Base-by-base conservation (phyloP, 345 rosid genomes). In the Schrenkiella parvula region DNA sequence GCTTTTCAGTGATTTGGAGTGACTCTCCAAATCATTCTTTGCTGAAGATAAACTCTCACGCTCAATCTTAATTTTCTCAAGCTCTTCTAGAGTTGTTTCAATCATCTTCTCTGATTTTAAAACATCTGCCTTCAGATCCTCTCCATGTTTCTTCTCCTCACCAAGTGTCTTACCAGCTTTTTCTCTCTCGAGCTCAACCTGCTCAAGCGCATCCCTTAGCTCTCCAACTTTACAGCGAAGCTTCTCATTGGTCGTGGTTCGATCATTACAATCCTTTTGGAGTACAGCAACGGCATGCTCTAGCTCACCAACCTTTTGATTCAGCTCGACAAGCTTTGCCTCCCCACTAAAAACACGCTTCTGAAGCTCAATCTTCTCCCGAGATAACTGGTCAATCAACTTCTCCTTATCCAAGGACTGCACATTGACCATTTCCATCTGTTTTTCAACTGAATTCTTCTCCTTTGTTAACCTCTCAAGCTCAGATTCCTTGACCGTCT, bases 311-410 rank as follows among this genome's bases (percentile, higher is more conserved):
- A 81, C 66, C 68, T 84, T 88, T 26, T 51, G 34, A 1, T 41
- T 77, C 82, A 91, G 59, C 54, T 70, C 74, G 6, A 41, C 64
- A 73, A 82, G 78, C 70, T 85, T 84, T 41, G 15, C 59, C 76
- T 89, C 87, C 70, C 52, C 72, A 17, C 64, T 35, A 63, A 14
- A 48, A 60, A 75, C 79, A 7, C 35, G 66, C 72, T 52, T 85
- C 70, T 82, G 84, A 11, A 84, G 66, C 78, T 86, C 87, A 39
- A 8, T 31, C 47, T 82, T 91, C 75, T 85, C 84, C 60, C 48
- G 34, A 14, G 70, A 62, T 70, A 87, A 52, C 34, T 75, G 69
- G 34, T 68, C 75, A 60, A 82, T 51, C 51, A 77, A 64, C 26
- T 39, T 73, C 54, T 59, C 79, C 83, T 73, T 82, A 19, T 77